Evolutionary conservation across 179 eudicot species (phyloP), one percentile per base, ranked within the genome.

Genomic region (Monotropa hypopitys): DNA sequence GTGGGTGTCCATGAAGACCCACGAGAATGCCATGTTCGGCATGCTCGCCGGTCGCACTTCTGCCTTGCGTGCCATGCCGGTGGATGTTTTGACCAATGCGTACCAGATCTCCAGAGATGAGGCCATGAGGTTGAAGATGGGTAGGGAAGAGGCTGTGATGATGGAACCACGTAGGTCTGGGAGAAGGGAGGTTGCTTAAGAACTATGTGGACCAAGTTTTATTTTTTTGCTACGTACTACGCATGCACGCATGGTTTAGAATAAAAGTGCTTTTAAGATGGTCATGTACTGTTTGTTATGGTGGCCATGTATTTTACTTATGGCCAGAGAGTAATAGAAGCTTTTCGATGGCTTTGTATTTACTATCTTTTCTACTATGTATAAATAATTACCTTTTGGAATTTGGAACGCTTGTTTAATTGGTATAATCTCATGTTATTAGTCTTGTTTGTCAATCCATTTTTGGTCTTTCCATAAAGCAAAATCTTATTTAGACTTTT

Each of bases 1-100:
- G 81, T 93, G 91, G 91, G 82, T 90, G 47, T 74, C 84, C 8
- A 88, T 93, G 84, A 84, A 85, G 85, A 93, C 98, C 49, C 84
- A 80, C 54, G 90, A 83, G 21, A 85, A 86, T 46, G 88, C 93
- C 30, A 83, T 82, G 85, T 63, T 79, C 79, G 89, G 84, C 50
- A 79, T 90, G 23, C 76, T 91, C 5, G 91, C 88, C 0, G 98
- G 98, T 1, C 79, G 89, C 4, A 88, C 89, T 59, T 93, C 98
- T 0, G 88, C 85, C 65, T 28, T 93, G 53, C 78, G 89, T 35
- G 91, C 85, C 73, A 50, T 93, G 82, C 98, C 98, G 0, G 76
- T 78, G 1, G 85, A 85, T 6, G 90, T 91, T 13, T 1, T 93
- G 23, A 83, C 88, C 8, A 91, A 85, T 74, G 81, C 86, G 3